These are phyloP conservation scores for Lactarius sanguifluus DNA, from an alignment of 768 basidiomycete species.

Conservation along the genomic window DNA sequence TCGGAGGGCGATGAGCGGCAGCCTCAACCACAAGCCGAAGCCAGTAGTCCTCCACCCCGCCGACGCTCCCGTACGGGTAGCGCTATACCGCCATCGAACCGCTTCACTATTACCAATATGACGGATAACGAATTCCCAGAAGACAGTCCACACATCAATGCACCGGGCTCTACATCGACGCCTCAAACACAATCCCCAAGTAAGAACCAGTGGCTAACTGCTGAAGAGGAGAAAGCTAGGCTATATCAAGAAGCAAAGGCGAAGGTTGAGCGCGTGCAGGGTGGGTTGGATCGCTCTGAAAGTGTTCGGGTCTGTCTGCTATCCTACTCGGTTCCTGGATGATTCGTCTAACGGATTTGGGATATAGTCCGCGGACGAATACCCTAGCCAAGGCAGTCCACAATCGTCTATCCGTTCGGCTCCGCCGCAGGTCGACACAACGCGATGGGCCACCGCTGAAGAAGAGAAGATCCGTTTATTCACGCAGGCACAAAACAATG, in stretches of 20 bases:
- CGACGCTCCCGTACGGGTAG: slow-evolving; percentile 39
- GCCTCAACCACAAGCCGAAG: slow-evolving; percentile 14
- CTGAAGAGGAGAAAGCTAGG: slow-evolving; percentile 48
- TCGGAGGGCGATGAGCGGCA: slow-evolving; percentile 23
- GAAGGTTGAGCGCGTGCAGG: slow-evolving; percentile 43
- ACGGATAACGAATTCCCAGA: slow-evolving; percentile 42
- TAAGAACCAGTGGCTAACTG: slow-evolving; percentile 33
- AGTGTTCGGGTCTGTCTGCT: slow-evolving; percentile 33
- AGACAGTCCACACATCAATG: slow-evolving; percentile 42
- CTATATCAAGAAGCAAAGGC: slow-evolving; percentile 44
- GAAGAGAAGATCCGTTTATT: slow-evolving; percentile 75
- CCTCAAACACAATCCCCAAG: slow-evolving; percentile 1
- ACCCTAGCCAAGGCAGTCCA: slow-evolving; percentile 24
- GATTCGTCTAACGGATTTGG: not conserved
- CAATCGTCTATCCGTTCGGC: slow-evolving; percentile 31
- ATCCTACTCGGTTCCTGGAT: not conserved
- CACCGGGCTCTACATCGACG: slow-evolving; percentile 12
- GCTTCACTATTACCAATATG: slow-evolving; percentile 46
- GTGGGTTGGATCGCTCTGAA: slow-evolving; percentile 33
- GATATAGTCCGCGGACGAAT: slow-evolving; percentile 17
- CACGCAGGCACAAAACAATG: slow-evolving; percentile 66
- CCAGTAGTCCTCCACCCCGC: slow-evolving; percentile 19
- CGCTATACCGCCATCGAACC: slow-evolving; percentile 31
- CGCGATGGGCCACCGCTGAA: slow-evolving; percentile 66
- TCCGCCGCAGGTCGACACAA: slow-evolving; percentile 13